Evolutionary conservation across 306 rosid species (phyloP).

Genomic region (Fragaria iinumae): DNA sequence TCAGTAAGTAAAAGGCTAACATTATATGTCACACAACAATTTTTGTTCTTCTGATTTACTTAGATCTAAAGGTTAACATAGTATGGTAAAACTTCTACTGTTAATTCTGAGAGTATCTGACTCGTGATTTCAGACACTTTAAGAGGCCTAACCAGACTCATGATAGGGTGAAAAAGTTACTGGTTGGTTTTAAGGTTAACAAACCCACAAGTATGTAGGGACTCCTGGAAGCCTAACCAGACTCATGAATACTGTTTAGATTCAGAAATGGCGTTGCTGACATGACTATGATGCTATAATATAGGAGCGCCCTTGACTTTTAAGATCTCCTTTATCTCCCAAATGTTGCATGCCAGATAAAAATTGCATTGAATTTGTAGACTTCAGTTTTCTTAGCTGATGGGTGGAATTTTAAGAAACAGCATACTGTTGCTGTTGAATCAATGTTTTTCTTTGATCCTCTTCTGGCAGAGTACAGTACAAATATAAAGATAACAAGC

Average conservation of each 20-base stretch:
- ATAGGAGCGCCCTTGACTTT: slow-evolving; percentile 10
- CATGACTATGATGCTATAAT: not conserved
- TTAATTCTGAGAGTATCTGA: not conserved
- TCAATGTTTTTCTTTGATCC: not conserved
- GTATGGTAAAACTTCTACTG: not conserved
- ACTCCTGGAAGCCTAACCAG: not conserved
- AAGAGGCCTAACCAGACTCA: not conserved
- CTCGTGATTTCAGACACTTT: not conserved
- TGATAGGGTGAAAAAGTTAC: not conserved
- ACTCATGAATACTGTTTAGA: not conserved
- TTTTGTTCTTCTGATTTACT: not conserved
- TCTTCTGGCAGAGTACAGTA: not conserved
- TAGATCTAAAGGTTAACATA: not conserved
- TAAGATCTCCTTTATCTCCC: slow-evolving; percentile 13
- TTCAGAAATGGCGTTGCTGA: not conserved
- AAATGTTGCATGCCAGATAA: not conserved
- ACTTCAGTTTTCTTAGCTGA: not conserved
- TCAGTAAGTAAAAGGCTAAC: not conserved
- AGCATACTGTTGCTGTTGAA: not conserved
- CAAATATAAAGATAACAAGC: not conserved
- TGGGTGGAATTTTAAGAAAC: not conserved
- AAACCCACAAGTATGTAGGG: not conserved
- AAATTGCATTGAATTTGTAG: not conserved
- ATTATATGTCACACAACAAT: not conserved
- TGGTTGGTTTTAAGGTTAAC: not conserved